Percentiles rank a stretch among this genome's conserved stretches.
phyloP scores from a whole-genome alignment of 1,284 basidiomycete genomes.

The Chondrostereum purpureum region DNA sequence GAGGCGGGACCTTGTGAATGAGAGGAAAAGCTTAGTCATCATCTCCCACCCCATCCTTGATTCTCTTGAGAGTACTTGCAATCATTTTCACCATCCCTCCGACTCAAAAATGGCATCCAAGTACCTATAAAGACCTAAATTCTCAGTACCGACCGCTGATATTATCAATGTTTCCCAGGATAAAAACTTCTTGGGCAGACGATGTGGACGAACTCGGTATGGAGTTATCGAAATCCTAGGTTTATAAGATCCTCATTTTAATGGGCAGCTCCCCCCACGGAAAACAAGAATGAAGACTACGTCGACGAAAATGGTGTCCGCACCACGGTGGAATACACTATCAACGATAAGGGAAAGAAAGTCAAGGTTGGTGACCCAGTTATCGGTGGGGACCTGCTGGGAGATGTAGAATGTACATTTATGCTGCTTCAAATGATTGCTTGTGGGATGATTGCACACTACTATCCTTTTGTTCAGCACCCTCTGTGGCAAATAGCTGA shows the following conservation, averaged over 20 bases:
- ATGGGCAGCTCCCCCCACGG: neutral
- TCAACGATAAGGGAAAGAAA: constrained; percentile 92
- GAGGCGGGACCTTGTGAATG: too few relatives aligned
- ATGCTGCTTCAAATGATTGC: too few relatives aligned
- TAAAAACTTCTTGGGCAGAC: constrained; percentile 78
- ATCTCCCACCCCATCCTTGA: too few relatives aligned
- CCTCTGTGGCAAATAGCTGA: constrained; percentile 2
- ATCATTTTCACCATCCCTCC: neutral
- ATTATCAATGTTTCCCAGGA: constrained; percentile 18
- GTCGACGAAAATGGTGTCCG: constrained; percentile 88
- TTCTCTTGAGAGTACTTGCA: neutral
- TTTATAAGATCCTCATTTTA: too few relatives aligned
- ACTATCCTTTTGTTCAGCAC: too few relatives aligned
- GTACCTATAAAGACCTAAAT: neutral
- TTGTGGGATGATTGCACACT: too few relatives aligned
- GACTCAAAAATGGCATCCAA: neutral
- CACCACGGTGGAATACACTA: constrained; percentile 76
- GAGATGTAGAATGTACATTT: too few relatives aligned
- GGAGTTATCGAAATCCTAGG: too few relatives aligned
- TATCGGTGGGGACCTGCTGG: neutral
- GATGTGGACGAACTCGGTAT: constrained; percentile 52
- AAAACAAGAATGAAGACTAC: constrained; percentile 44
- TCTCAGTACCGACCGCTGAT: neutral
- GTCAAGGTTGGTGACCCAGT: constrained; percentile 73
- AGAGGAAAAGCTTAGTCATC: too few relatives aligned